A percentile compares a stretch with the other conserved stretches of the same genome.
phyloP scores from a whole-genome alignment of 306 rosid genomes.

The Ziziphus jujuba region DNA sequence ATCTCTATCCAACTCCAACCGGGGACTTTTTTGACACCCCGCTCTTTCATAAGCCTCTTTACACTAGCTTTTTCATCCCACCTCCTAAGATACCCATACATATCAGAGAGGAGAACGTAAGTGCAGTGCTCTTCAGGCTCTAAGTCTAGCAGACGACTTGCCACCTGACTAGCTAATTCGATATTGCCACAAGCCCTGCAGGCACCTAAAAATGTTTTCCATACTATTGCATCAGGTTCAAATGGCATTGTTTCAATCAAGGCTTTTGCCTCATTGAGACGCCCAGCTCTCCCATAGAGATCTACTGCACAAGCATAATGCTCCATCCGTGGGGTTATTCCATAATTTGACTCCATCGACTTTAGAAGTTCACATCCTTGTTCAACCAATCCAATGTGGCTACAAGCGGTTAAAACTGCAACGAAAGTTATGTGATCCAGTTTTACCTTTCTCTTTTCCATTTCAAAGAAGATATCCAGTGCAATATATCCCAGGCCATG shows the following conservation, averaged over 20 bases:
- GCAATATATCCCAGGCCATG: conserved; percentile 74
- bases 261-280: conserved; percentile 58
- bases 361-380: conserved; percentile 52
- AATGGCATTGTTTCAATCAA: conserved; percentile 72
- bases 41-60: conserved; percentile 71
- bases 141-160: conserved; percentile 49
- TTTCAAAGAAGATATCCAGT: conserved; percentile 57
- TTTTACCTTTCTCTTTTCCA: conserved; percentile 64
- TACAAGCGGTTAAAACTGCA: conserved; percentile 81
- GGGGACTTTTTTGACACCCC: conserved; percentile 73
- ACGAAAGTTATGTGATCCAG: conserved; percentile 84
- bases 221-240: conserved; percentile 62
- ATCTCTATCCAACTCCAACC: conserved; percentile 92
- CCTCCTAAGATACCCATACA: conserved; percentile 61
- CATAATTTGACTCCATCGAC: conserved; percentile 55
- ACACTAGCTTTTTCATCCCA: conserved; percentile 72
- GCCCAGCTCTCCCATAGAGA: conserved; percentile 68
- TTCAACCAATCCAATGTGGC: conserved; percentile 77
- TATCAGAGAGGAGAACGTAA: conserved; percentile 64
- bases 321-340: conserved; percentile 61
- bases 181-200: conserved; percentile 74
- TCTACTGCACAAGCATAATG: conserved; percentile 88
- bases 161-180: conserved; percentile 71
- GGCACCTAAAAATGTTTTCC: conserved; percentile 75
- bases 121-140: conserved; percentile 88